These are phyloP conservation scores for Trypanosoma grayi DNA, from an alignment of 208 protist species.

Conservation along the genomic window DNA sequence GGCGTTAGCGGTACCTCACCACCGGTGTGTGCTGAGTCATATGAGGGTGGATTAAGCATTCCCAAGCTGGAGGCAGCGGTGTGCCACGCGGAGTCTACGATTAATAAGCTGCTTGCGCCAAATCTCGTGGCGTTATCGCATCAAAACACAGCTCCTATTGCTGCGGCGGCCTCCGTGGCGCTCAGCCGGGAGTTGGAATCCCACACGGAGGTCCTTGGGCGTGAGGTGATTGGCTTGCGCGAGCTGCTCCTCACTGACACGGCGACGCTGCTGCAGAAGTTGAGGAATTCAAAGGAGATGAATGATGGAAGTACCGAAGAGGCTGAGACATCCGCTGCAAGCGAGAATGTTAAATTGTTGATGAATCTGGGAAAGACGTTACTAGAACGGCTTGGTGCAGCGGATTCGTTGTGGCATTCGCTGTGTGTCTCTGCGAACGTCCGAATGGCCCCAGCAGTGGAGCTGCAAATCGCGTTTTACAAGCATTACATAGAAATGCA, in stretches of 20 bases:
- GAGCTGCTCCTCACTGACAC: constrained; percentile 25
- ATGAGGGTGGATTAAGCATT: neutral
- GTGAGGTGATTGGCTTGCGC: constrained; percentile 40
- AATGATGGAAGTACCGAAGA: neutral
- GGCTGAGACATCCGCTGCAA: neutral
- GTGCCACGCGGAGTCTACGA: constrained; percentile 8
- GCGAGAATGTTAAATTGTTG: constrained; percentile 12
- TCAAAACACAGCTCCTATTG: constrained; percentile 14
- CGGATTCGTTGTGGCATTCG: constrained; percentile 1
- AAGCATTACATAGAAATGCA: constrained; percentile 17
- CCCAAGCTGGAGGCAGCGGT: constrained; percentile 13
- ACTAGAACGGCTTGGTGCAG: constrained; percentile 6
- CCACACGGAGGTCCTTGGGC: constrained; percentile 35
- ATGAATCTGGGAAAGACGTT: constrained; percentile 9
- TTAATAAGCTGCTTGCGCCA: constrained; percentile 1
- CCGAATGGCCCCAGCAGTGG: constrained; percentile 10
- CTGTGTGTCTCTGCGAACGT: neutral
- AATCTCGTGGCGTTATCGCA: neutral
- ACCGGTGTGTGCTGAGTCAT: neutral
- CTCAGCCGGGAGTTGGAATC: constrained; percentile 24
- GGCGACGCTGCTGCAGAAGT: neutral
- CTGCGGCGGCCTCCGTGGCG: neutral
- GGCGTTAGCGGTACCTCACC: neutral
- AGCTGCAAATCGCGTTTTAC: constrained; percentile 19
- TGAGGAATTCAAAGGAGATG: constrained; percentile 10